Evolutionary conservation across 2,329 filamentous ascomycete species (phyloP).

Genomic region (Monosporascus sp.): DNA sequence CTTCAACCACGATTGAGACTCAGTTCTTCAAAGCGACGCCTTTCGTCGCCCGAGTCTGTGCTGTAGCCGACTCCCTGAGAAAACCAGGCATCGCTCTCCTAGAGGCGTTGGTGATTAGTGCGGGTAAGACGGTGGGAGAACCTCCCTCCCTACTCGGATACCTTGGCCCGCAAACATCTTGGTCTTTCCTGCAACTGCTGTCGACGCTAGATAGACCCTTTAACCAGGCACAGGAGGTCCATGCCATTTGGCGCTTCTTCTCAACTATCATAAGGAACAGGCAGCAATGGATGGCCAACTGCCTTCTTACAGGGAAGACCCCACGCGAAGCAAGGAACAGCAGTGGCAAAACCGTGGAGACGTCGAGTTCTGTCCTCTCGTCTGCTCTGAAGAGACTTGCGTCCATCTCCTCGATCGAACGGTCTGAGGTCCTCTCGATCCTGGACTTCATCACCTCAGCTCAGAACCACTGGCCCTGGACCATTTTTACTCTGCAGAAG

Average conservation of each 20-base stretch:
- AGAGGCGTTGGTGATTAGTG: constrained; percentile 67
- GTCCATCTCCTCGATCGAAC: constrained; percentile 58
- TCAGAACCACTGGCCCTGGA: constrained; percentile 95
- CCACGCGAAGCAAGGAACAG: constrained; percentile 68
- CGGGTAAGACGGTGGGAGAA: constrained; percentile 62
- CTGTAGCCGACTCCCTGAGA: constrained; percentile 61
- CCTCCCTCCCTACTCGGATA: constrained; percentile 93
- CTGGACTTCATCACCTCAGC: constrained; percentile 83
- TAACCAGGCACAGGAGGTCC: constrained; percentile 57
- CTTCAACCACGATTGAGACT: constrained; percentile 64
- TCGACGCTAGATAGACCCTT: constrained; percentile 74
- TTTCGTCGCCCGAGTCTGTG: constrained; percentile 71
- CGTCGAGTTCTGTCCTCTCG: constrained; percentile 63
- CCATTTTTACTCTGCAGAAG: constrained; percentile 72
- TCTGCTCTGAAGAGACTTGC: constrained; percentile 68
- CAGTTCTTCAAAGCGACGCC: constrained; percentile 79
- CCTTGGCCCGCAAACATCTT: constrained; percentile 75
- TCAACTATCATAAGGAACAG: constrained; percentile 81
- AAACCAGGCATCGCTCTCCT: constrained; percentile 64
- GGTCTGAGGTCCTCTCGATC: constrained; percentile 66
- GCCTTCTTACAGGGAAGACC: constrained; percentile 81
- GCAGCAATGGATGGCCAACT: constrained; percentile 95
- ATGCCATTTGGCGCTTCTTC: constrained; percentile 77
- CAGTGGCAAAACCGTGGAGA: constrained; percentile 45
- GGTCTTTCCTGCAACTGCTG: constrained; percentile 76